Evolutionary conservation across 179 eudicot genomes (phyloP).

Genomic region (Nepenthes alata): DNA sequence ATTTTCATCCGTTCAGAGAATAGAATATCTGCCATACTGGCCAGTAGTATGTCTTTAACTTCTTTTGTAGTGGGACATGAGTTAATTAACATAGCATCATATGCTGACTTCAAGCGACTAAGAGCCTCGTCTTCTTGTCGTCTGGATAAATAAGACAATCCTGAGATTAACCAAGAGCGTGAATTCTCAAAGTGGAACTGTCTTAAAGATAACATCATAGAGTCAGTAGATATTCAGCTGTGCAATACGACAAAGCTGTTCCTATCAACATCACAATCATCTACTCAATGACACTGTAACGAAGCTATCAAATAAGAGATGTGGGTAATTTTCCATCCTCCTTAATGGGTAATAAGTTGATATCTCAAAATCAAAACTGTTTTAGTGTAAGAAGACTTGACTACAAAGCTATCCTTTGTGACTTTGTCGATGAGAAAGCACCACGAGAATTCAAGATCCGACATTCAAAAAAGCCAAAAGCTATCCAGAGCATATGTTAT

Average conservation of each 20-base stretch:
- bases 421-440: too few relatives aligned
- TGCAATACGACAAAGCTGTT: not conserved
- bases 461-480: not conserved
- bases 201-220: not conserved
- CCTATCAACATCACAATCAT: not conserved
- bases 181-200: constrained; percentile 24
- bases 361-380: too few relatives aligned
- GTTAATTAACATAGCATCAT: constrained; percentile 28
- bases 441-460: too few relatives aligned
- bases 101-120: constrained; percentile 29
- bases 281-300: too few relatives aligned
- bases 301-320: too few relatives aligned
- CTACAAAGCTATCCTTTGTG: too few relatives aligned
- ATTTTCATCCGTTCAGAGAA: constrained; percentile 77
- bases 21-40: constrained; percentile 59
- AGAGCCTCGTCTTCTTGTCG: constrained; percentile 72
- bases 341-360: too few relatives aligned
- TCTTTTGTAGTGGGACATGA: constrained; percentile 24
- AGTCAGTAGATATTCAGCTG: constrained; percentile 1
- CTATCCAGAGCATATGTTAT: not conserved
- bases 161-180: constrained; percentile 60
- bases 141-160: constrained; percentile 99
- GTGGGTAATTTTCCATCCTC: too few relatives aligned
- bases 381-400: too few relatives aligned
- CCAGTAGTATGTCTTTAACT: constrained; percentile 29